Conservation (phyloP, 106 monocot genomes). For the Ottelia alismoides region DNA sequence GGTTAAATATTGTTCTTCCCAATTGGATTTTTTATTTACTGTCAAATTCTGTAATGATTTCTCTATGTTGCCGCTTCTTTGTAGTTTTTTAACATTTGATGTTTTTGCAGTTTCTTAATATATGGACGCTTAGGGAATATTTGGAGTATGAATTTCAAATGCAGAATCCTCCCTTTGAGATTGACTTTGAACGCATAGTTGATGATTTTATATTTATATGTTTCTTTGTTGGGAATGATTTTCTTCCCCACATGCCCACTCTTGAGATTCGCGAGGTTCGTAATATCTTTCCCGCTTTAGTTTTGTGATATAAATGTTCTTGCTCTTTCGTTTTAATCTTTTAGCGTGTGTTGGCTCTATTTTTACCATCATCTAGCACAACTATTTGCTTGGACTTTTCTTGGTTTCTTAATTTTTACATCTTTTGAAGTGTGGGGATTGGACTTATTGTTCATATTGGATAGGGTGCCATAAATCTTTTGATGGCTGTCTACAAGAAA, state of each 20-base stretch:
- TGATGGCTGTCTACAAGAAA: slow-evolving; percentile 92
- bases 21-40: no score
- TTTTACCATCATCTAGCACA: no score
- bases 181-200: slow-evolving; percentile 79
- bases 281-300: not conserved
- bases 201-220: slow-evolving; percentile 93
- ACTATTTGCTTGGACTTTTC: no score
- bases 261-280: slow-evolving; percentile 88
- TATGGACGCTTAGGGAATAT: slow-evolving; percentile 89
- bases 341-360: no score
- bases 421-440: not conserved
- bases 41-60: no score
- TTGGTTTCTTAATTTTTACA: no score
- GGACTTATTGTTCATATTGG: not conserved
- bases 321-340: no score
- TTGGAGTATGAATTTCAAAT: slow-evolving; percentile 73
- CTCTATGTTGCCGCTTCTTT: no score
- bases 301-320: no score
- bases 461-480: slow-evolving; percentile 96
- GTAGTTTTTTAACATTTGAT: no score
- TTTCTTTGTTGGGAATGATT: slow-evolving; percentile 95
- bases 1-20: no score
- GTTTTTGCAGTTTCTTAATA: slow-evolving; percentile 70
- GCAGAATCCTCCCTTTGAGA: slow-evolving; percentile 58
- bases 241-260: slow-evolving; percentile 92